A percentile compares a stretch with the other conserved stretches of the same genome.
phyloP scores from a whole-genome alignment of 2,329 filamentous ascomycete genomes.

The Beauveria brongniartii region DNA sequence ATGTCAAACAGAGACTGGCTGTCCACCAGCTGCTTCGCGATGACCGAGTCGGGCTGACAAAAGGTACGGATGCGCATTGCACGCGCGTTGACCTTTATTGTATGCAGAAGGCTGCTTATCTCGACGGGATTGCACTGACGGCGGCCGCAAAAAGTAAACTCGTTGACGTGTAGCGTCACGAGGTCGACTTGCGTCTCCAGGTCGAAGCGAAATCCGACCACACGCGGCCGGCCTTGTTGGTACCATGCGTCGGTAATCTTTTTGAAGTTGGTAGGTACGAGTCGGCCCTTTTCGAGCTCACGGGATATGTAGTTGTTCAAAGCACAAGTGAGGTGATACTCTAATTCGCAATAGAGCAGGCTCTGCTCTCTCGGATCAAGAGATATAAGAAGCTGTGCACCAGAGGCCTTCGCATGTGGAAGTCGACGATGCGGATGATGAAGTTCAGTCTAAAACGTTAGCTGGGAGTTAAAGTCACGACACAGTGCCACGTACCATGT shows the following conservation, averaged over 20 bases:
- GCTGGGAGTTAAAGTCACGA: not conserved
- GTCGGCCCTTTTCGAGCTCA: conserved; percentile 47
- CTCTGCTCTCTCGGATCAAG: conserved; percentile 49
- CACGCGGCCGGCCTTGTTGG: conserved; percentile 43
- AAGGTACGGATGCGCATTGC: conserved; percentile 46
- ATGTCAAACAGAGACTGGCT: conserved; percentile 42
- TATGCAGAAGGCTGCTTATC: conserved; percentile 40
- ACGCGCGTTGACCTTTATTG: conserved; percentile 45
- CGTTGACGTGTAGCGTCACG: conserved; percentile 37
- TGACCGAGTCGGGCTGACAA: conserved; percentile 49
- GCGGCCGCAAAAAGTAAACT: conserved; percentile 48
- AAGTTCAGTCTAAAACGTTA: conserved; percentile 28
- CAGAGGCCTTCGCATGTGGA: conserved; percentile 23
- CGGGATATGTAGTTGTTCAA: conserved; percentile 44
- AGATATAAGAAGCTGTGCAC: conserved; percentile 36
- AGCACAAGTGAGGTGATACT: conserved; percentile 43
- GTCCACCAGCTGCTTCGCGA: conserved; percentile 51
- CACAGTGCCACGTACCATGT: conserved; percentile 34
- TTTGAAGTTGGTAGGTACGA: conserved; percentile 43
- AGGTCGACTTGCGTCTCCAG: conserved; percentile 53
- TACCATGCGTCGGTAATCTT: conserved; percentile 44
- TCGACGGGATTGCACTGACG: conserved; percentile 33
- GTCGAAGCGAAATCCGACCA: conserved; percentile 51
- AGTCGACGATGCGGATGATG: conserved; percentile 25
- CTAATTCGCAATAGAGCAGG: conserved; percentile 51